Percentiles rank a stretch among this genome's conserved stretches.
Evolutionary conservation across 306 rosid species (phyloP).

Genomic region (Trifolium repens): DNA sequence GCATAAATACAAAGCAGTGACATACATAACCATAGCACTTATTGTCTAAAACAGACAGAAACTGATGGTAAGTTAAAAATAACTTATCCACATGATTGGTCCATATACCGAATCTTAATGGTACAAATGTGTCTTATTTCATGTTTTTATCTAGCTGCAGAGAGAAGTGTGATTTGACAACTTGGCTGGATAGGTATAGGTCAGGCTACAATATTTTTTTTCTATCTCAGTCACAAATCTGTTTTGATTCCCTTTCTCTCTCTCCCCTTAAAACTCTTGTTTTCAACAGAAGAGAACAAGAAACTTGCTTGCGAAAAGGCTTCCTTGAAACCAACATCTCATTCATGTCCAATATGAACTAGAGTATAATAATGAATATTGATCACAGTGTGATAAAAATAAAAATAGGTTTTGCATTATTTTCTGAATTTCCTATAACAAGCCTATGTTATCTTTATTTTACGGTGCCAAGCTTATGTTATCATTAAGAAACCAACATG

Average conservation of each 20-base stretch:
- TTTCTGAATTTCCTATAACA: not conserved
- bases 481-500: not conserved
- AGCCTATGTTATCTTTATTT: not conserved
- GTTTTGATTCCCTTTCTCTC: not conserved
- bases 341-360: not conserved
- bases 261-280: not conserved
- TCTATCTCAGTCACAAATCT: not conserved
- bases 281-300: not conserved
- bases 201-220: not conserved
- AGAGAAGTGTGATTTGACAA: constrained; percentile 7
- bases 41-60: not conserved
- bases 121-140: not conserved
- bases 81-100: not conserved
- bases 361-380: not conserved
- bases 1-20: not conserved
- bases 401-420: not conserved
- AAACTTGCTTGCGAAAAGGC: not conserved
- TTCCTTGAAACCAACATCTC: not conserved
- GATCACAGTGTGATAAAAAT: not conserved
- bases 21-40: not conserved
- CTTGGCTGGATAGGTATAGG: not conserved
- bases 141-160: not conserved
- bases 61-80: not conserved
- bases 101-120: not conserved
- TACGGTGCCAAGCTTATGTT: not conserved